Base-by-base conservation (phyloP, 169 alveolate species). In the Cryptosporidium canis region DNA sequence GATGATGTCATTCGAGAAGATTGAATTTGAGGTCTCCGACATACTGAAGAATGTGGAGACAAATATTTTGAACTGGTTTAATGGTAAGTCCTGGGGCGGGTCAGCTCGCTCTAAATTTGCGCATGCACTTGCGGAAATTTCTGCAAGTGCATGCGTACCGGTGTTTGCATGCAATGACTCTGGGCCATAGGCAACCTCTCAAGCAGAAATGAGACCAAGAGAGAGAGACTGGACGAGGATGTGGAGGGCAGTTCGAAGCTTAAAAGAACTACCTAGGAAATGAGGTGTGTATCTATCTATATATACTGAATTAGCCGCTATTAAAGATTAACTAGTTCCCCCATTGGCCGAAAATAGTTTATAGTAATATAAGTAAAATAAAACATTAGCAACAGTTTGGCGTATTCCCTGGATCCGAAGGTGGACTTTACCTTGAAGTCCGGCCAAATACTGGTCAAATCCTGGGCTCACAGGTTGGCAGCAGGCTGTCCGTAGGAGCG, bases 1-100 rank as follows among this genome's bases (percentile, higher is more conserved):
- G 39, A 70, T 70, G 84, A n/a, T 47, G 14, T 48, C 47, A 16
- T 31, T 37, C 16, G 84, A 70, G 21, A 35, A 27, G 2, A n/a
- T 70, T 9, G 84, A 70, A 56, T 70, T 70, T 55, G 84, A 70
- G 11, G 39, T 70, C 24, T 70, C 84, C 3, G 31, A 14, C 11
- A 70, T 70, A 27, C 41, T 51, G n/a, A 47, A 51, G 39, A 58
- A 37, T 27, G 64, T 70, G 14, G 84, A 70, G n/a, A 35, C 18
- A 29, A 55, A 37, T 29, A 70, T 70, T 51, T 55, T 47, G 66
- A 31, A 12, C n/a, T 70, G 84, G 84, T 35, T 33, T 0, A 70
- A 31, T 29, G 37, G 84, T 70, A 29, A 70, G 84, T 70, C 4
- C 0, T n/a, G 8, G 45, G 39, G 8, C 31, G 8, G 58, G 39